Conservation (phyloP, 2,329 filamentous ascomycete species). For the Penicillium psychrosexuale region DNA sequence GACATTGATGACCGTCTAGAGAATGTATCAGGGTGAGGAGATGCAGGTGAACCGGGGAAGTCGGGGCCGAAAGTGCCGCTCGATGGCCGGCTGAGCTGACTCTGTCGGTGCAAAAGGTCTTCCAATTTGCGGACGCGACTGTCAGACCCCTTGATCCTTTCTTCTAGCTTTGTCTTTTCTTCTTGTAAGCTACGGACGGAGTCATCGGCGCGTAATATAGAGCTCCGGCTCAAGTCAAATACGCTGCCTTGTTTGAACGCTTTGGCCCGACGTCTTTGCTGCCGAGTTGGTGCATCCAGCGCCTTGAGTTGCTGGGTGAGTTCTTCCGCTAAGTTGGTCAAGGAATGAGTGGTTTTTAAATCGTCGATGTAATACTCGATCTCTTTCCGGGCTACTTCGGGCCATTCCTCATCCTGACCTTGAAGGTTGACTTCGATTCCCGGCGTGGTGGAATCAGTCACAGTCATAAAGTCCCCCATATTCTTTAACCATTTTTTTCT, state of each 20-base stretch:
- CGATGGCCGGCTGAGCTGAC: slow-evolving; percentile 53
- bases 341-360: slow-evolving; percentile 63
- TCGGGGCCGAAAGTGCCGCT: slow-evolving; percentile 50
- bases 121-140: slow-evolving; percentile 88
- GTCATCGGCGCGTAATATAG: slow-evolving; percentile 83
- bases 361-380: slow-evolving; percentile 69
- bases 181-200: slow-evolving; percentile 72
- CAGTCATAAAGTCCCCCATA: slow-evolving; percentile 68
- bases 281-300: slow-evolving; percentile 75
- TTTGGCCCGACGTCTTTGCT: slow-evolving; percentile 81
- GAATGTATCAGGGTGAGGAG: slow-evolving; percentile 40
- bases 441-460: slow-evolving; percentile 66
- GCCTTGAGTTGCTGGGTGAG: slow-evolving; percentile 74
- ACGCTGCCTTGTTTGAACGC: slow-evolving; percentile 96
- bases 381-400: slow-evolving; percentile 69
- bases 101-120: slow-evolving; percentile 84
- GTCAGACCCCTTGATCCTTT: slow-evolving; percentile 74
- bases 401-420: slow-evolving; percentile 78
- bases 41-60: slow-evolving; percentile 42
- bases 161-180: slow-evolving; percentile 73
- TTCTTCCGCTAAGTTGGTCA: slow-evolving; percentile 66
- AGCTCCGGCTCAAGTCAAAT: slow-evolving; percentile 87
- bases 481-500: slow-evolving; percentile 87
- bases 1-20: slow-evolving; percentile 60
- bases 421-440: slow-evolving; percentile 82